A percentile compares a stretch with the other conserved stretches of the same genome.
Conservation (phyloP, 495 filamentous ascomycete genomes). For the Penicillium dipodomyicola region DNA sequence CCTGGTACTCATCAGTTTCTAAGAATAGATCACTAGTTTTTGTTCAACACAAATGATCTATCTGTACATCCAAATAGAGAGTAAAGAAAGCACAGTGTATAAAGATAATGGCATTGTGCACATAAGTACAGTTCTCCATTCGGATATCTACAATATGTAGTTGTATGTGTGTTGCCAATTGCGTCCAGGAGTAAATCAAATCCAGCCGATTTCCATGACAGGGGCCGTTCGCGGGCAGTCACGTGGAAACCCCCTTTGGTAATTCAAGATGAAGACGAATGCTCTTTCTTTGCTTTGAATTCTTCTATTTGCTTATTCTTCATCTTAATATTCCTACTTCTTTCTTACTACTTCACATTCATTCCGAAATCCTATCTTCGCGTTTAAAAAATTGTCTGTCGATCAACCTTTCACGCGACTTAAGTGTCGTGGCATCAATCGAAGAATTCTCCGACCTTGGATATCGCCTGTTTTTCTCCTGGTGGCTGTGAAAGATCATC, state of each 20-base stretch:
- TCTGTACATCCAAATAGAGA: too few relatives aligned
- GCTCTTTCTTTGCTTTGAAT: background rate
- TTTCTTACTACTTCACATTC: conserved; percentile 1
- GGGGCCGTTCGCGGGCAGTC: conserved; percentile 5
- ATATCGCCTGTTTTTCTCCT: conserved; percentile 2
- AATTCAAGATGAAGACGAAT: background rate
- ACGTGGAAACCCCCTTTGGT: conserved; percentile 6
- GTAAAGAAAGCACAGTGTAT: too few relatives aligned
- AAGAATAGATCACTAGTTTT: too few relatives aligned
- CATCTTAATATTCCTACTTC: conserved; percentile 2
- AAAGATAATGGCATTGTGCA: too few relatives aligned
- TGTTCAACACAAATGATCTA: too few relatives aligned
- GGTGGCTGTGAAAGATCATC: background rate
- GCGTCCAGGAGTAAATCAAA: conserved; percentile 1
- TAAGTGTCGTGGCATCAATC: conserved; percentile 5
- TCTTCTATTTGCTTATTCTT: background rate
- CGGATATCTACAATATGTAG: too few relatives aligned
- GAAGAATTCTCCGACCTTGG: conserved; percentile 7
- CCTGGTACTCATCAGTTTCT: too few relatives aligned
- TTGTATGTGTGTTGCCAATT: background rate
- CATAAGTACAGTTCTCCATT: too few relatives aligned
- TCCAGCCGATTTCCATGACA: background rate
- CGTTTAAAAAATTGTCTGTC: background rate
- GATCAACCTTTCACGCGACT: conserved; percentile 3
- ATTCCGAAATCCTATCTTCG: background rate